Evolutionary conservation across 140 eudicot species (phyloP).

Genomic region (Ambrosia hybrid): DNA sequence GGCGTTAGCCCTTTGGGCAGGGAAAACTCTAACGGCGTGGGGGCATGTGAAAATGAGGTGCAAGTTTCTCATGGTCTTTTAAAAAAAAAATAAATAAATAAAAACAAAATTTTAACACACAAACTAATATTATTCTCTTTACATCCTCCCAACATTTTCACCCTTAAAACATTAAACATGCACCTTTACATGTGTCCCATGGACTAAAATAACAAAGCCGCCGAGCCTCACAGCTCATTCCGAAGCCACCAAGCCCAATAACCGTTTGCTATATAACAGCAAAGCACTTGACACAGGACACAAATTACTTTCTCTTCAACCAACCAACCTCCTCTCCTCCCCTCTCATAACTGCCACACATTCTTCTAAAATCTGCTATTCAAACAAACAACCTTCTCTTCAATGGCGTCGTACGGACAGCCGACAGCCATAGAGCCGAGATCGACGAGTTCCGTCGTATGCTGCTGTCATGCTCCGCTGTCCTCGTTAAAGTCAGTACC

Average conservation of each 20-base stretch:
- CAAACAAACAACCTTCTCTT: neutral
- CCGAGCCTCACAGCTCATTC: neutral
- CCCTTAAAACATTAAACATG: too few relatives aligned
- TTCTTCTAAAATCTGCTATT: neutral
- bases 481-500: constrained; percentile 34
- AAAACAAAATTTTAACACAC: too few relatives aligned
- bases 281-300: constrained; percentile 7
- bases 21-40: too few relatives aligned
- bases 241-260: too few relatives aligned
- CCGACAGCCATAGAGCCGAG: constrained; percentile 50
- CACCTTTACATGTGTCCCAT: too few relatives aligned
- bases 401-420: constrained; percentile 60
- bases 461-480: constrained; percentile 61
- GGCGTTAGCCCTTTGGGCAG: too few relatives aligned
- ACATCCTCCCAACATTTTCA: too few relatives aligned
- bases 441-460: constrained; percentile 77
- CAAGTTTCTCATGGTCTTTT: too few relatives aligned
- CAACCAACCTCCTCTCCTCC: neutral
- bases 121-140: too few relatives aligned
- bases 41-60: too few relatives aligned
- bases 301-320: neutral
- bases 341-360: neutral
- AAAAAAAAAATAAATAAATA: too few relatives aligned
- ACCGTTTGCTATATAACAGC: constrained; percentile 1
- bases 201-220: neutral